A percentile compares a stretch with the other conserved stretches of the same genome.
Conservation (phyloP, 371 early-diverging fungal genomes). For the Capniomyces stellatus region DNA sequence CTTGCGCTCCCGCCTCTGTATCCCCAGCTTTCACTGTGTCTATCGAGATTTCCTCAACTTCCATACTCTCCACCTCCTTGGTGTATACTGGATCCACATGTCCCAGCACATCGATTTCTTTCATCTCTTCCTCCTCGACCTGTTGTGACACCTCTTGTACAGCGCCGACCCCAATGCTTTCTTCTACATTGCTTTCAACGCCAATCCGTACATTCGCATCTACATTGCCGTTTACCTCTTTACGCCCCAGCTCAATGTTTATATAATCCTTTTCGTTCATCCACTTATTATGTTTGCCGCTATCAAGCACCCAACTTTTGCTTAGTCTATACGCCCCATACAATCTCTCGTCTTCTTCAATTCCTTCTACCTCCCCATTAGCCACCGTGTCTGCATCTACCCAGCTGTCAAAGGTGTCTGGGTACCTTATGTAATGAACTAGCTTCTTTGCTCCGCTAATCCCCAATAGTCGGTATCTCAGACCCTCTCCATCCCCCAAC, state of each 20-base stretch:
- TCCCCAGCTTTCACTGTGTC: slow-evolving; percentile 35
- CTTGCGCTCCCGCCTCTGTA: slow-evolving; percentile 43
- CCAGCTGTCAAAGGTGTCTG: slow-evolving; percentile 71
- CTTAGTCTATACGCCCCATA: slow-evolving; percentile 49
- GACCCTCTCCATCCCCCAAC: no score
- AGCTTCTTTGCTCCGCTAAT: slow-evolving; percentile 44
- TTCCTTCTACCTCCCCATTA: slow-evolving; percentile 38
- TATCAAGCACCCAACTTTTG: slow-evolving; percentile 58
- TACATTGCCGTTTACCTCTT: neutral
- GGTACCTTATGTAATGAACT: slow-evolving; percentile 69
- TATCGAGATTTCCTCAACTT: slow-evolving; percentile 19
- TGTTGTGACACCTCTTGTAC: neutral
- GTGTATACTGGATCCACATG: neutral
- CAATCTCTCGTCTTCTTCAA: slow-evolving; percentile 37
- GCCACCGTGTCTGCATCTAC: no score
- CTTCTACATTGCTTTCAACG: neutral
- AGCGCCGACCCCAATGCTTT: neutral
- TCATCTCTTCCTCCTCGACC: neutral
- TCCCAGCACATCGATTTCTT: neutral
- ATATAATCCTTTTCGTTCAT: slow-evolving; percentile 67
- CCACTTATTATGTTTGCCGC: slow-evolving; percentile 48
- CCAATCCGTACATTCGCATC: slow-evolving; percentile 1
- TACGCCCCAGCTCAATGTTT: slow-evolving; percentile 7
- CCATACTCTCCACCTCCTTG: neutral
- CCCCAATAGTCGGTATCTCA: no score